A percentile compares a stretch with the other conserved stretches of the same genome.
These are phyloP conservation scores for Meyerozyma elateridarum DNA, from an alignment of 1,139 yeast genomes.

Conservation along the genomic window DNA sequence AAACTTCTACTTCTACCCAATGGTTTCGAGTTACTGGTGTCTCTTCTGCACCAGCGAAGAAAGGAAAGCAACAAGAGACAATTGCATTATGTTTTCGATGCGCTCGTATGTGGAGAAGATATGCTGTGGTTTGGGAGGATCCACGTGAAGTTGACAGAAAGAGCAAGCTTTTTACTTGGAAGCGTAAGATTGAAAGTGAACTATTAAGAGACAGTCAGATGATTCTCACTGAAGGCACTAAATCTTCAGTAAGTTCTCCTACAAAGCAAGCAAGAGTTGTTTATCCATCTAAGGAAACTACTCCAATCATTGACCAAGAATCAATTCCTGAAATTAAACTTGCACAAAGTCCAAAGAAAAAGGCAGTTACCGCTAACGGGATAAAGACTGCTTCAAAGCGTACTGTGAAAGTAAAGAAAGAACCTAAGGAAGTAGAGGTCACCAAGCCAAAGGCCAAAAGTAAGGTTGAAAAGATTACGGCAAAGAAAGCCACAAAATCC, in stretches of 20 bases:
- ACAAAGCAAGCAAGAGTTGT: too few relatives aligned
- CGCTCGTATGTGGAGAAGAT: constrained; percentile 86
- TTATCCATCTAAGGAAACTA: too few relatives aligned
- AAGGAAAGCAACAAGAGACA: too few relatives aligned
- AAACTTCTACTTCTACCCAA: constrained; percentile 45
- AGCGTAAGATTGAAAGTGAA: constrained; percentile 66
- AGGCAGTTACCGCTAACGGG: too few relatives aligned
- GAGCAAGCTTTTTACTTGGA: constrained; percentile 45
- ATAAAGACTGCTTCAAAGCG: too few relatives aligned
- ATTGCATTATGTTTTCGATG: constrained; percentile 78
- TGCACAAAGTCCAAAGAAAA: too few relatives aligned
- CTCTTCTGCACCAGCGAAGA: constrained; percentile 31
- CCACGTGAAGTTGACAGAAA: constrained; percentile 65
- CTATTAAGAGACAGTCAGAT: constrained; percentile 59
- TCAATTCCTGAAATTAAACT: too few relatives aligned
- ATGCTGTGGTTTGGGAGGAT: constrained; percentile 85
- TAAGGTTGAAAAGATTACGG: constrained; percentile 3
- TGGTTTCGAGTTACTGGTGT: constrained; percentile 76
- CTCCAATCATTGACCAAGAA: too few relatives aligned
- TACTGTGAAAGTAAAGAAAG: too few relatives aligned
- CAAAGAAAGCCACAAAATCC: constrained; percentile 6
- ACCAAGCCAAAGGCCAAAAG: too few relatives aligned
- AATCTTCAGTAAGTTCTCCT: too few relatives aligned
- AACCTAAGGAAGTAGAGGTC: too few relatives aligned
- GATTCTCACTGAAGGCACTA: constrained; percentile 48